These are phyloP conservation scores for Pseudogymnoascus sp. DNA, from an alignment of 2,329 filamentous ascomycete genomes.

Conservation along the genomic window DNA sequence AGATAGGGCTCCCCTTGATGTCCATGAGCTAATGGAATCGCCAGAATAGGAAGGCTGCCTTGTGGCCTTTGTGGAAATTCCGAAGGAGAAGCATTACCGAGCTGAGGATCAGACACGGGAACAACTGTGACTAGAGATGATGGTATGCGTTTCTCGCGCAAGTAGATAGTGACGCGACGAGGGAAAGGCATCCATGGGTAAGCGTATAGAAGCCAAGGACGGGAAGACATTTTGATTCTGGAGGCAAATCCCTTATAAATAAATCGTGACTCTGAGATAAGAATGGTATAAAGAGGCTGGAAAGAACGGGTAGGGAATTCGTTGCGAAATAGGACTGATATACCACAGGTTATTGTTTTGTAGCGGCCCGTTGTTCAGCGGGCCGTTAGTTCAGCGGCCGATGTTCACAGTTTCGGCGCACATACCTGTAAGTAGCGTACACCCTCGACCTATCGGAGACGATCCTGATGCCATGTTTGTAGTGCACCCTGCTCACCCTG, in stretches of 20 bases:
- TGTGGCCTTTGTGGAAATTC: not conserved
- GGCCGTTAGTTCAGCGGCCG: not conserved
- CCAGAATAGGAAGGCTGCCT: not conserved
- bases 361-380: not conserved
- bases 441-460: no score
- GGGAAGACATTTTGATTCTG: not conserved
- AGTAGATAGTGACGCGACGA: not conserved
- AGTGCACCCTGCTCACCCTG: no score
- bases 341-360: not conserved
- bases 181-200: not conserved
- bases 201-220: not conserved
- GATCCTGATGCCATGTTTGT: no score
- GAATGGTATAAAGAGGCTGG: not conserved
- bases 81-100: not conserved
- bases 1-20: not conserved
- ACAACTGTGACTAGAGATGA: not conserved
- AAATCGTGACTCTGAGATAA: not conserved
- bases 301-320: not conserved
- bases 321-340: not conserved
- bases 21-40: not conserved
- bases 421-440: no score
- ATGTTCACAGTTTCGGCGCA: no score
- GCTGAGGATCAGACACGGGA: not conserved
- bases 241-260: not conserved
- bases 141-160: not conserved